These are phyloP conservation scores for Jacaranda copaia DNA, from an alignment of 257 asterid genomes.

Conservation along the genomic window DNA sequence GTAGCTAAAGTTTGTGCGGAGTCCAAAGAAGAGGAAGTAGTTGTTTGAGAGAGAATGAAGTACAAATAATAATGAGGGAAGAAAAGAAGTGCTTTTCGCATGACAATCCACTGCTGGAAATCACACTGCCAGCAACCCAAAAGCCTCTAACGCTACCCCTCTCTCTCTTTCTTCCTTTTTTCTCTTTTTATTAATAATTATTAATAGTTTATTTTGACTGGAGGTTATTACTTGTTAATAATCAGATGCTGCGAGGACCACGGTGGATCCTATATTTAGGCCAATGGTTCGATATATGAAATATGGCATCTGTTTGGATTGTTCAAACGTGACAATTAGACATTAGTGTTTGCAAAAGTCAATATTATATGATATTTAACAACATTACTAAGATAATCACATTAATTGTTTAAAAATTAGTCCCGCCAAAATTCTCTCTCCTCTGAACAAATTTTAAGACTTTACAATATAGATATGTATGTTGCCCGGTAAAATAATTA, in stretches of 20 bases:
- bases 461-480: no score
- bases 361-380: no score
- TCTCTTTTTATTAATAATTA: neutral
- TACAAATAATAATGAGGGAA: conserved; percentile 43
- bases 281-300: neutral
- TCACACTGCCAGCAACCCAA: conserved; percentile 48
- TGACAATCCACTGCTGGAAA: conserved; percentile 63
- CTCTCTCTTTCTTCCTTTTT: neutral
- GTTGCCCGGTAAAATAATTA: no score
- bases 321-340: no score
- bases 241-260: neutral
- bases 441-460: no score
- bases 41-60: conserved; percentile 25
- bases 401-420: no score
- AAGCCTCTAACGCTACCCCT: conserved; percentile 24
- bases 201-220: no score
- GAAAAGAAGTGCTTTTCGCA: conserved; percentile 56
- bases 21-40: conserved; percentile 18
- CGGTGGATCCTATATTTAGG: neutral
- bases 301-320: neutral
- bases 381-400: no score
- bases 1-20: conserved; percentile 22
- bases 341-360: no score
- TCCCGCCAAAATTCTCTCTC: no score
- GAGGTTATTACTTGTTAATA: neutral